These are phyloP conservation scores for Polychaeton citri DNA, from an alignment of 2,329 filamentous ascomycete species.

Conservation along the genomic window DNA sequence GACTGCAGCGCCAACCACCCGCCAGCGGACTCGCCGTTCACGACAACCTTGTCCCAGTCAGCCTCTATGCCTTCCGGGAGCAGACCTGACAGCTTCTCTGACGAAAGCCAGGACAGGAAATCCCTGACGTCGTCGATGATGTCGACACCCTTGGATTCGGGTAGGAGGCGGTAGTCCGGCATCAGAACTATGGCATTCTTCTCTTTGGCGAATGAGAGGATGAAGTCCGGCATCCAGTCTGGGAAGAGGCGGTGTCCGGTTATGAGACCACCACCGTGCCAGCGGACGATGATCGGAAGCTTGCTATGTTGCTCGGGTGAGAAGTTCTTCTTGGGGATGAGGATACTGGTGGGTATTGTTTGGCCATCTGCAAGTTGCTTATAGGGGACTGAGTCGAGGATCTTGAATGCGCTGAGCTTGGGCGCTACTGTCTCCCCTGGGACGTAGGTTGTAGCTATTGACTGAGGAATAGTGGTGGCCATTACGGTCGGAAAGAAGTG, in stretches of 20 bases:
- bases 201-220: constrained; percentile 25
- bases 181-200: constrained; percentile 33
- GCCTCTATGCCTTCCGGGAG: constrained; percentile 6
- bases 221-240: constrained; percentile 15
- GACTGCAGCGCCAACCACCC: constrained; percentile 22
- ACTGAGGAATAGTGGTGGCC: too few relatives aligned
- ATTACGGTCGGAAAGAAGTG: too few relatives aligned
- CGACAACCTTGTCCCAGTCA: constrained; percentile 18
- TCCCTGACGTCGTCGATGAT: constrained; percentile 35
- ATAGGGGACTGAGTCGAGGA: constrained; percentile 25
- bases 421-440: constrained; percentile 1
- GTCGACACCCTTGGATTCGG: constrained; percentile 33
- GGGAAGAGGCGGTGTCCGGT: constrained; percentile 5
- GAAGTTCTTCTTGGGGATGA: constrained; percentile 25
- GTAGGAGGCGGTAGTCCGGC: constrained; percentile 40
- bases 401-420: constrained; percentile 26
- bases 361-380: constrained; percentile 26
- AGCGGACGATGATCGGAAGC: constrained; percentile 28
- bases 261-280: constrained; percentile 33
- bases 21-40: constrained; percentile 25
- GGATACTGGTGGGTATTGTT: constrained; percentile 23
- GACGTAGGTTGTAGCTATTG: not conserved
- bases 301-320: constrained; percentile 15
- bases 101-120: constrained; percentile 35
- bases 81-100: constrained; percentile 8